Evolutionary conservation across 768 basidiomycete species (phyloP), one percentile per base, ranked within the genome.

Genomic region (Trametes coccinea): DNA sequence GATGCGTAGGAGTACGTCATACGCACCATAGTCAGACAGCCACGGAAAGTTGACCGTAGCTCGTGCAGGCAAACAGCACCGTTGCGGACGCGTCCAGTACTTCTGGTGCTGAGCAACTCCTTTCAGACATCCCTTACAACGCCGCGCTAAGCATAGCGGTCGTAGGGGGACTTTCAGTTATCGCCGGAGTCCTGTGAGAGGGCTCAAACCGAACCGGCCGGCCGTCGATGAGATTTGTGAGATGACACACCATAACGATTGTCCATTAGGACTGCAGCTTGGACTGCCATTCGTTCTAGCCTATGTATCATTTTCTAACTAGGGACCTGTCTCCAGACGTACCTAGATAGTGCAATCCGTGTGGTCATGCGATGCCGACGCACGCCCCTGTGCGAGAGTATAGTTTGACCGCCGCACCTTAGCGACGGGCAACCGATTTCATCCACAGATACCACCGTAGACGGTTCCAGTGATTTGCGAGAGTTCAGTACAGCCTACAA

Each of bases 201-300:
- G 9, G n/a, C 17, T 5, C 7, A 7, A 39, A 17, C 16, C 14
- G 17, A 9, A 16, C 8, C 34, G 34, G 2, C 34, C 34, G 34
- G 11, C 34, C 6, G 5, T 11, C 34, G 34, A 11, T 37, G 34
- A 5, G 34, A 11, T 37, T 37, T 37, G 6, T 6, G 34, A 11
- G 2, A 37, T 11, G 3, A 22, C 31, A 11, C 47, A 37, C 27
- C 31, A 30, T 45, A 44, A 52, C 44, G 60, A 62, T 56, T 62
- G 55, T 62, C 60, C 50, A 9, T 30, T 7, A 46, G 50, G 60
- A 62, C 60, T 52, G 45, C 55, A 62, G 55, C 55, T 31, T 48
- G 55, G 60, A 62, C 60, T 56, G 50, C 49, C 53, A 50, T 55
- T 61, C 53, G 54, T 61, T 61, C 30, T 48, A 37, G 31, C 30